These are phyloP conservation scores for Suillus cothurnatus DNA, from an alignment of 768 basidiomycete species.

Conservation along the genomic window DNA sequence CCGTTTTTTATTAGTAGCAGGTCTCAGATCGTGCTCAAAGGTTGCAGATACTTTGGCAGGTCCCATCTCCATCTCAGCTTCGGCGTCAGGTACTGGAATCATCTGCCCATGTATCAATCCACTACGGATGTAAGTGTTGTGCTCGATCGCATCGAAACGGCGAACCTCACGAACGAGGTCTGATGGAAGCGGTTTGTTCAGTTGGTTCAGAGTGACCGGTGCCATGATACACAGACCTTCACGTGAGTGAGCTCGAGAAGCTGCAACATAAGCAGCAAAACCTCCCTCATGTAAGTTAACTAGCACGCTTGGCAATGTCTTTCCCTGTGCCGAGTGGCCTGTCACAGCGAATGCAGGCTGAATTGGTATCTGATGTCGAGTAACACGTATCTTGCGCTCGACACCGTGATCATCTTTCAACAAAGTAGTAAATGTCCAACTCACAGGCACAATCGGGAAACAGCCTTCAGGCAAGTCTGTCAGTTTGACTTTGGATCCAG, in stretches of 20 bases:
- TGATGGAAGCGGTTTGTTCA: slow-evolving; percentile 22
- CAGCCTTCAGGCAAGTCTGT: slow-evolving; percentile 15
- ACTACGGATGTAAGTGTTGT: slow-evolving; percentile 11
- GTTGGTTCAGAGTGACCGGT: slow-evolving; percentile 18
- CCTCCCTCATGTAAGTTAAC: slow-evolving; percentile 22
- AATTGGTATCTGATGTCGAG: slow-evolving; percentile 22
- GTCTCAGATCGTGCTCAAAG: too few relatives aligned
- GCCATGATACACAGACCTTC: slow-evolving; percentile 26
- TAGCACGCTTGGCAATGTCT: slow-evolving; percentile 24
- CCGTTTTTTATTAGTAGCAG: too few relatives aligned
- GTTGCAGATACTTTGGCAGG: too few relatives aligned
- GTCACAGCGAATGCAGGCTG: slow-evolving; percentile 35
- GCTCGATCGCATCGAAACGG: slow-evolving; percentile 10
- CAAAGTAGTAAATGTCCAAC: slow-evolving; percentile 7
- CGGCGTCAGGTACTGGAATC: background rate
- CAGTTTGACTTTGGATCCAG: background rate
- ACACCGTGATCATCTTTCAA: background rate
- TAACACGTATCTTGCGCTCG: background rate
- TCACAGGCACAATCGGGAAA: slow-evolving; percentile 22
- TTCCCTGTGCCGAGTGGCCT: slow-evolving; percentile 35
- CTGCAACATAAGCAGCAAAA: slow-evolving; percentile 15
- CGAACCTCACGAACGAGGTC: slow-evolving; percentile 6
- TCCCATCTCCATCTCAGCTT: background rate
- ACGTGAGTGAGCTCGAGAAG: slow-evolving; percentile 31
- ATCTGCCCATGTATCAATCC: background rate